Conservation (phyloP, 2,329 filamentous ascomycete species). For the Fusarium penzigii region DNA sequence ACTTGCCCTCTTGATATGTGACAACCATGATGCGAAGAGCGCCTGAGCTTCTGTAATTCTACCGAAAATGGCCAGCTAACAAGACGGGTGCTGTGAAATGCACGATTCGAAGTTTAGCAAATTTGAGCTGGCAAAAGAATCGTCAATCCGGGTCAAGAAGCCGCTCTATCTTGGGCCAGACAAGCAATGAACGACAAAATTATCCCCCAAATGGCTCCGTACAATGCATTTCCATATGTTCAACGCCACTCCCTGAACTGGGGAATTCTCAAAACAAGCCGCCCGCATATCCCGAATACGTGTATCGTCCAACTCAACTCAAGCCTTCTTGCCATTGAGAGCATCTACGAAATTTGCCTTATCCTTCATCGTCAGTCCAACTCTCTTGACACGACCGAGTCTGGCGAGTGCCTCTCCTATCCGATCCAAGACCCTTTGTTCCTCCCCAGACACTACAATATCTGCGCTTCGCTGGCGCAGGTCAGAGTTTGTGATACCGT, state of each 20-base stretch:
- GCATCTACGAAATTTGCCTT: slow-evolving; percentile 80
- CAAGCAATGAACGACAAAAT: background rate
- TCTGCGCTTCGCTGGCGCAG: slow-evolving; percentile 30
- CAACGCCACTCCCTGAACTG: background rate
- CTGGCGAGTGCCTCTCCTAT: slow-evolving; percentile 86
- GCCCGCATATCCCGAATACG: no score
- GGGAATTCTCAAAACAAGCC: no score
- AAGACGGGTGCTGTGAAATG: background rate
- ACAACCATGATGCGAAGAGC: background rate
- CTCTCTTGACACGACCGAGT: slow-evolving; percentile 82
- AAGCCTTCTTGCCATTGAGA: slow-evolving; percentile 50
- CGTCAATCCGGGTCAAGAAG: background rate
- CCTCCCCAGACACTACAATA: slow-evolving; percentile 50
- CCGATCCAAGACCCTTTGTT: slow-evolving; percentile 72
- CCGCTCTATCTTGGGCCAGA: background rate
- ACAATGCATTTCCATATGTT: background rate
- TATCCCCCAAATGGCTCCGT: background rate
- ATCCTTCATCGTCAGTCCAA: slow-evolving; percentile 79
- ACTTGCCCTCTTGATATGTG: background rate
- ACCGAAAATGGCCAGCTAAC: background rate
- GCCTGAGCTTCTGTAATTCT: background rate
- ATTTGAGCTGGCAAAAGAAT: background rate
- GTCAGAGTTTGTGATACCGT: slow-evolving; percentile 35
- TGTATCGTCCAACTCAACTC: slow-evolving; percentile 2
- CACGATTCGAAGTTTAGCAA: no score